A percentile compares a stretch with the other conserved stretches of the same genome.
Evolutionary conservation across 1,139 yeast genomes (phyloP).

Genomic region (Taiozyma onychis): DNA sequence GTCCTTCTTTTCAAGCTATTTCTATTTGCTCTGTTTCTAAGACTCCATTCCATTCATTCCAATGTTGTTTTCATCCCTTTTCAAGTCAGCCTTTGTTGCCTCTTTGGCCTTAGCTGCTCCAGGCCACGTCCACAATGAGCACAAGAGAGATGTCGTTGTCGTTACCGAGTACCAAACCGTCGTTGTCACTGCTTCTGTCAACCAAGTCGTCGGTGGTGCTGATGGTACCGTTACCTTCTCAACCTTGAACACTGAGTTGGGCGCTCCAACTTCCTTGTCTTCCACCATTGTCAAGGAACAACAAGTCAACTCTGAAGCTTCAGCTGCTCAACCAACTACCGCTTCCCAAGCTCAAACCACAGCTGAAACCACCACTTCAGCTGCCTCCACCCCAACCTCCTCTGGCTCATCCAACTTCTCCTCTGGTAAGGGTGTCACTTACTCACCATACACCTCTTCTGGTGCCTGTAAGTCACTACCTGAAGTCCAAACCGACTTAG

Average conservation of each 20-base stretch:
- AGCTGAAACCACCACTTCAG: slow-evolving; percentile 23
- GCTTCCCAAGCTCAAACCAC: slow-evolving; percentile 26
- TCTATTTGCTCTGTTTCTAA: not conserved
- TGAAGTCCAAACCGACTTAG: slow-evolving; percentile 56
- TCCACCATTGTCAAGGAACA: slow-evolving; percentile 33
- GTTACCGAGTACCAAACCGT: slow-evolving; percentile 35
- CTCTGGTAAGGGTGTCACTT: slow-evolving; percentile 61
- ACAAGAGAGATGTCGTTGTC: slow-evolving; percentile 40
- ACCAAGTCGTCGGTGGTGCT: slow-evolving; percentile 27
- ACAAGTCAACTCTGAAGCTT: slow-evolving; percentile 26
- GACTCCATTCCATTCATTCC: not conserved
- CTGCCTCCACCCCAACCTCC: slow-evolving; percentile 26
- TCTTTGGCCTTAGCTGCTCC: slow-evolving; percentile 30
- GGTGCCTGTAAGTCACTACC: slow-evolving; percentile 69
- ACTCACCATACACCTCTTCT: slow-evolving; percentile 68
- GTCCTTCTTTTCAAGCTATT: slow-evolving; percentile 1
- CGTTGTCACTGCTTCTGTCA: slow-evolving; percentile 34
- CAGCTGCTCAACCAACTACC: slow-evolving; percentile 23
- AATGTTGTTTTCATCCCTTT: slow-evolving; percentile 29
- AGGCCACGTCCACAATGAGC: slow-evolving; percentile 42
- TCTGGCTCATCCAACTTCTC: slow-evolving; percentile 26
- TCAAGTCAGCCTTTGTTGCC: slow-evolving; percentile 29
- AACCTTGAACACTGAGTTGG: slow-evolving; percentile 23
- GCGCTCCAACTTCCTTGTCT: slow-evolving; percentile 20
- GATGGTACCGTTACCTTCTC: slow-evolving; percentile 28